Percentiles rank a stretch among this genome's conserved stretches.
Evolutionary conservation across 169 alveolate genomes (phyloP).

Genomic region (Eimeria acervulina): DNA sequence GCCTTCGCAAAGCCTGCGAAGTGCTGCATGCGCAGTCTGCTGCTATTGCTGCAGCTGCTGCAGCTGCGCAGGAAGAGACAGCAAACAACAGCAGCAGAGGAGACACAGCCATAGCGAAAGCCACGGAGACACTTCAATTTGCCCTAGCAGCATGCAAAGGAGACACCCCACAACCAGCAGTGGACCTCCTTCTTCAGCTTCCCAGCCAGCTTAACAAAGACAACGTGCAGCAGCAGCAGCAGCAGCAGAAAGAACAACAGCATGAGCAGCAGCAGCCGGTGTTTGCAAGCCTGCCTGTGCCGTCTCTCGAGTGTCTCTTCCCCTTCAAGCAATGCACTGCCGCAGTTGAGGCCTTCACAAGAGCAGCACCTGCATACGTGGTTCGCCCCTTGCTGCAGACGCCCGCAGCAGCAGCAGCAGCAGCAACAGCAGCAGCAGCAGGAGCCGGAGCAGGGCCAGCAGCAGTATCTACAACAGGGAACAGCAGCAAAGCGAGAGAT

Average conservation of each 20-base stretch:
- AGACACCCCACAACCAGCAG: background rate
- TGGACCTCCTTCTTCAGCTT: constrained; percentile 32
- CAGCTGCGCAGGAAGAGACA: background rate
- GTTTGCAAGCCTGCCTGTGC: constrained; percentile 69
- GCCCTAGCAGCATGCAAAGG: background rate
- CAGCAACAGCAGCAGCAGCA: constrained; percentile 28
- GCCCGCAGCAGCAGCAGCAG: background rate
- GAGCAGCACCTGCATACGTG: constrained; percentile 38
- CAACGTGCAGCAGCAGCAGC: background rate
- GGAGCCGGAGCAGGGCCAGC: background rate
- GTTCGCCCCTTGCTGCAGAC: constrained; percentile 23
- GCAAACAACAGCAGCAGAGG: background rate
- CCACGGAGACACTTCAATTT: background rate
- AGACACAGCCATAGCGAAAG: constrained; percentile 6
- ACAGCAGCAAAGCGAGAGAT: background rate
- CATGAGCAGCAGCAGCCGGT: constrained; percentile 78
- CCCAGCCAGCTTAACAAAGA: background rate
- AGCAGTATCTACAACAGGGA: background rate
- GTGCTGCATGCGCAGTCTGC: background rate
- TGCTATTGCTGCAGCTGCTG: constrained; percentile 46
- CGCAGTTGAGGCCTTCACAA: constrained; percentile 26
- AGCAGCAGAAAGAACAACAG: constrained; percentile 30
- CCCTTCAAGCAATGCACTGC: constrained; percentile 35
- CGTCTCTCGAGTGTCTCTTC: constrained; percentile 55
- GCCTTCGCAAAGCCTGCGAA: constrained; percentile 26